Conservation (phyloP, 139 green algal species). For the Dunaliella sp. region DNA sequence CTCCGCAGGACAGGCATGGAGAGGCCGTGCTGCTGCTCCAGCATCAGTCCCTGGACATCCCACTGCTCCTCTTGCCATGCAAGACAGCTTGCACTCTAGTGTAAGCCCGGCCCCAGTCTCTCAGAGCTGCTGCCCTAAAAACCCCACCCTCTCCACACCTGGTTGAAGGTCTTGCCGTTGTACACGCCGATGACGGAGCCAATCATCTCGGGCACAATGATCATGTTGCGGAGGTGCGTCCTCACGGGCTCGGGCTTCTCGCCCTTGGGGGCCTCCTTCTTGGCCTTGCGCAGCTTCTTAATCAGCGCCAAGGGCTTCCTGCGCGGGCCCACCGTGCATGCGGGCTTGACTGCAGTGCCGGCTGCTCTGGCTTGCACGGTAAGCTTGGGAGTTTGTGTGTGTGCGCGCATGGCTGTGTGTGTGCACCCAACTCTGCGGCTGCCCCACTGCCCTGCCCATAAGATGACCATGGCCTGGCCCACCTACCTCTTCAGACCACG, state of each 20-base stretch:
- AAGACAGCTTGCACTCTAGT: no score
- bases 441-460: no score
- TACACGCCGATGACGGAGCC: slow-evolving; percentile 97
- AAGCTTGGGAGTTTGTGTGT: no score
- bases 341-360: not conserved
- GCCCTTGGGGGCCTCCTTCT: slow-evolving; percentile 68
- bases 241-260: slow-evolving; percentile 98
- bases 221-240: slow-evolving; percentile 99
- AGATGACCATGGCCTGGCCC: no score
- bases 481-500: slow-evolving; percentile 83
- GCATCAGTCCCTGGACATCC: no score
- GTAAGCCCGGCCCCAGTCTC: not conserved
- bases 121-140: not conserved
- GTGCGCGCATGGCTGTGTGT: no score
- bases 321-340: not conserved
- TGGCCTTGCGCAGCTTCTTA: slow-evolving; percentile 97
- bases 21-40: no score
- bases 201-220: slow-evolving; percentile 99
- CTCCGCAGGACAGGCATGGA: no score
- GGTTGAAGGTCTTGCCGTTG: slow-evolving; percentile 99
- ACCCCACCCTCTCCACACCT: slow-evolving; percentile 68
- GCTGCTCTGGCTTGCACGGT: no score
- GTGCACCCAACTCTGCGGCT: no score
- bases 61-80: no score
- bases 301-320: slow-evolving; percentile 93